Base-by-base conservation (phyloP, 768 basidiomycete species). In the Suillus tomentosus region DNA sequence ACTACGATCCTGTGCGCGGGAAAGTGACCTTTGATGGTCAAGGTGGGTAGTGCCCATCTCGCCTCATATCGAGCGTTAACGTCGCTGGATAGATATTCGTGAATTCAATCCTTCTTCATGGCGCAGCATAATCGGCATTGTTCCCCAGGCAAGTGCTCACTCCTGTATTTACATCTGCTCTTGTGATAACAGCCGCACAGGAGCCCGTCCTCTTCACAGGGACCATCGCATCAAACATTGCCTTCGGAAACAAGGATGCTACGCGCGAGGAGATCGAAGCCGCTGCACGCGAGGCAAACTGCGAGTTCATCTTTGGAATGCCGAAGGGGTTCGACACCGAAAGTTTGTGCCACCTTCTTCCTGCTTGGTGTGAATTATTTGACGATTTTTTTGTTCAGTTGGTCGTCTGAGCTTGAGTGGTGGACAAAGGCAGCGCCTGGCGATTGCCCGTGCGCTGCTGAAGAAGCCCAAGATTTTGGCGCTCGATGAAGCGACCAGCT, bases 271-370 rank as follows among this genome's bases (percentile, higher is more conserved):
- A 96, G 64, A 92, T 98, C 24, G 94, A 97, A 74, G 79, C 87
- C 36, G 96, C 94, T 0, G 96, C 95, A 0, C 82, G 91, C 22
- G 85, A 93, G 64, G 96, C 96, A 2, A 97, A 98, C 69, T 98
- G 96, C 76, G 95, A 96, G 70, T 99, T 96, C 72, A 88, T 98
- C 7, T 94, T 94, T 91, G 89, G 91, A 17, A 87, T 99, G 82
- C 95, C 96, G 11, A 82, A 94, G 63, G 95, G 95, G 0, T 96
- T 96, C 69, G 96, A 97, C 69, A 98, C 96, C 0, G 83, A 88
- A 69, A 95, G 95, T 95, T 67, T 69, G 92, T 73, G 3, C 13
- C 9, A 65, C 62, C 56, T 47, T 19, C 47, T 36, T 50, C 31
- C 15, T 57, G 13, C 22, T 14, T 68, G 36, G 57, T 36, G n/a